A percentile compares a stretch with the other conserved stretches of the same genome.
Evolutionary conservation across 208 protist genomes (phyloP).

Genomic region (Crithidia mellificae): DNA sequence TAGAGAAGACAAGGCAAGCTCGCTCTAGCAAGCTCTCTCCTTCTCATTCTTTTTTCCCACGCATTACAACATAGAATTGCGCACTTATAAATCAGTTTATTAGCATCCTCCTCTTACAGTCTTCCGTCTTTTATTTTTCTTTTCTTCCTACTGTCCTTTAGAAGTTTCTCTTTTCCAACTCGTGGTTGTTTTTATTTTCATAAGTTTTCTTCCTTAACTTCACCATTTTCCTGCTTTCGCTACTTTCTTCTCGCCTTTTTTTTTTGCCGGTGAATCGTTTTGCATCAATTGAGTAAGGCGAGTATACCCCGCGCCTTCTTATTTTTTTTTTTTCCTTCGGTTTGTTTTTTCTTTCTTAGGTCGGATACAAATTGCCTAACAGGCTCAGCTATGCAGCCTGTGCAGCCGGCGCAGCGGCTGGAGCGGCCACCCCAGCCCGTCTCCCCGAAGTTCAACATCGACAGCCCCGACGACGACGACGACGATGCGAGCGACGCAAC

Average conservation of each 20-base stretch:
- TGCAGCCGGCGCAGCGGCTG: slow-evolving; percentile 28
- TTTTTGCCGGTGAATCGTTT: background rate
- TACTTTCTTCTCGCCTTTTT: background rate
- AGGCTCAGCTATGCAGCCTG: slow-evolving; percentile 29
- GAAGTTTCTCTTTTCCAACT: background rate
- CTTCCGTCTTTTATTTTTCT: too few species aligned
- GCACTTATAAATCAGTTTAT: background rate
- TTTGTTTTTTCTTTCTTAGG: too few species aligned
- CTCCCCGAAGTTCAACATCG: background rate
- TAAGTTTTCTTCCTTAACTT: background rate
- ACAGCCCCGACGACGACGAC: slow-evolving; percentile 17
- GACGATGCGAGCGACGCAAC: slow-evolving; percentile 19
- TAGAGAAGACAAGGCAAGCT: background rate
- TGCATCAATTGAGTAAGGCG: too few species aligned
- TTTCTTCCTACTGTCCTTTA: background rate
- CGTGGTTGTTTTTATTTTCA: background rate
- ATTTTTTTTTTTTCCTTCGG: slow-evolving; percentile 5
- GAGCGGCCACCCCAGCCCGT: slow-evolving; percentile 14
- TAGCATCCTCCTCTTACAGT: background rate
- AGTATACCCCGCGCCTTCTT: background rate
- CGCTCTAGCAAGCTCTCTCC: background rate
- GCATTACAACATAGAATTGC: background rate
- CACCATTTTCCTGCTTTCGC: background rate
- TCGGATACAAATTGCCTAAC: too few species aligned
- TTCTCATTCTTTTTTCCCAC: background rate